Conservation (phyloP, 257 asterid species). For the Coffea canephora region DNA sequence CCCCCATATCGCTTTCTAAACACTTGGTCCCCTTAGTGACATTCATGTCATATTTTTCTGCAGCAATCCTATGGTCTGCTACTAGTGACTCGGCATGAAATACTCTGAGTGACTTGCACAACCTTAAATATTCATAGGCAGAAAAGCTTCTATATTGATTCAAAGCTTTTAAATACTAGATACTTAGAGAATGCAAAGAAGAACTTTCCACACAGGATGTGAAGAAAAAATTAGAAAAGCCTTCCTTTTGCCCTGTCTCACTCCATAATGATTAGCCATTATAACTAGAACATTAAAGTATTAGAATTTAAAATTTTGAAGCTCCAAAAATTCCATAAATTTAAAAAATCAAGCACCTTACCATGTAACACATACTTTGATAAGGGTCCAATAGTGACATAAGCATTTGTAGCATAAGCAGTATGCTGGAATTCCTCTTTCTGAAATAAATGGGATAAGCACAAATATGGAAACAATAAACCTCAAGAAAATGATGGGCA, state of each 20-base stretch:
- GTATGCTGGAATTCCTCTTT: constrained; percentile 99
- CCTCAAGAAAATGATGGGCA: constrained; percentile 5
- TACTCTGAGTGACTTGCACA: neutral
- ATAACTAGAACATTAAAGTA: neutral
- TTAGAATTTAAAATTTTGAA: neutral
- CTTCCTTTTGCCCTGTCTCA: neutral
- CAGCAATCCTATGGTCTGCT: neutral
- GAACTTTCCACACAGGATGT: neutral
- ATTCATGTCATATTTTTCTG: neutral
- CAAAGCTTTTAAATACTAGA: neutral
- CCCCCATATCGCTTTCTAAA: neutral
- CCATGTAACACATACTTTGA: constrained; percentile 80
- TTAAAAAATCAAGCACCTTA: constrained; percentile 33
- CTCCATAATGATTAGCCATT: neutral
- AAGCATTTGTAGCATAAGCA: constrained; percentile 90
- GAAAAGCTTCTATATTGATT: neutral
- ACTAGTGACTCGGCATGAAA: neutral
- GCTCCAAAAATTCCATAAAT: neutral
- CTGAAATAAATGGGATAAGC: constrained; percentile 39
- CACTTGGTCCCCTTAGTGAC: neutral
- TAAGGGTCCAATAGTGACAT: constrained; percentile 77
- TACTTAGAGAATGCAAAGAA: neutral
- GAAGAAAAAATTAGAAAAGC: neutral
- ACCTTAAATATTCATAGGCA: neutral
- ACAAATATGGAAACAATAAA: constrained; percentile 1